Conservation (phyloP, 768 basidiomycete species). For the Postia placenta region DNA sequence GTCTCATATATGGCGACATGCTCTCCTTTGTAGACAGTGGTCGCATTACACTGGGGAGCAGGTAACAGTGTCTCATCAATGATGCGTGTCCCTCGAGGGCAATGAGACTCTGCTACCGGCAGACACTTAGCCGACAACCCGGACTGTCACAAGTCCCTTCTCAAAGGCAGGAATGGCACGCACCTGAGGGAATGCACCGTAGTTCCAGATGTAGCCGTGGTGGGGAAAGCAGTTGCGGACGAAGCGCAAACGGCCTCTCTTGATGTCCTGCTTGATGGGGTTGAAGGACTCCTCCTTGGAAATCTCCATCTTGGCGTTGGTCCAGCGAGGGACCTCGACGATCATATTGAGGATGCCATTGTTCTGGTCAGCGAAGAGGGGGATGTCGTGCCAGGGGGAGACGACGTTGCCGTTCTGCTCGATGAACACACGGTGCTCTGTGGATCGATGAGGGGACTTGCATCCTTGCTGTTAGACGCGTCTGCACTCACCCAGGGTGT, state of each 20-base stretch:
- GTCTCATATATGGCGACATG: too few species aligned
- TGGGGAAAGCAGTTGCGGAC: constrained; percentile 99
- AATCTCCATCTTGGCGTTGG: constrained; percentile 99
- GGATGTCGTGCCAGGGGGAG: constrained; percentile 93
- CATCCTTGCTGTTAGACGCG: constrained; percentile 2
- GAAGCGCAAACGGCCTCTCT: constrained; percentile 92
- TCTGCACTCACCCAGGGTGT: constrained; percentile 76
- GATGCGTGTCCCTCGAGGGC: too few species aligned
- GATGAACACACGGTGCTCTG: constrained; percentile 94
- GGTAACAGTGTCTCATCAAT: too few species aligned
- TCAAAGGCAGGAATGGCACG: too few species aligned
- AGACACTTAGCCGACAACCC: background rate
- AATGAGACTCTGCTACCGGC: too few species aligned
- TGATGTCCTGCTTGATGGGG: constrained; percentile 99
- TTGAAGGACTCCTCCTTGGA: constrained; percentile 98
- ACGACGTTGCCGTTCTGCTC: constrained; percentile 83
- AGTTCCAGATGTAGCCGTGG: constrained; percentile 99
- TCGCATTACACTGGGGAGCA: too few species aligned
- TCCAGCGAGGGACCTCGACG: constrained; percentile 98
- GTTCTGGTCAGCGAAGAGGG: constrained; percentile 93
- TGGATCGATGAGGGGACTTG: constrained; percentile 6
- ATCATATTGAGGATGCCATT: constrained; percentile 98
- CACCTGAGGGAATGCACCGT: constrained; percentile 98
- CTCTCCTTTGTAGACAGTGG: too few species aligned
- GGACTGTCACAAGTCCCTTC: too few species aligned